Base-by-base conservation (phyloP, 2,329 filamentous ascomycete genomes). In the Pseudocercospora vitis region DNA sequence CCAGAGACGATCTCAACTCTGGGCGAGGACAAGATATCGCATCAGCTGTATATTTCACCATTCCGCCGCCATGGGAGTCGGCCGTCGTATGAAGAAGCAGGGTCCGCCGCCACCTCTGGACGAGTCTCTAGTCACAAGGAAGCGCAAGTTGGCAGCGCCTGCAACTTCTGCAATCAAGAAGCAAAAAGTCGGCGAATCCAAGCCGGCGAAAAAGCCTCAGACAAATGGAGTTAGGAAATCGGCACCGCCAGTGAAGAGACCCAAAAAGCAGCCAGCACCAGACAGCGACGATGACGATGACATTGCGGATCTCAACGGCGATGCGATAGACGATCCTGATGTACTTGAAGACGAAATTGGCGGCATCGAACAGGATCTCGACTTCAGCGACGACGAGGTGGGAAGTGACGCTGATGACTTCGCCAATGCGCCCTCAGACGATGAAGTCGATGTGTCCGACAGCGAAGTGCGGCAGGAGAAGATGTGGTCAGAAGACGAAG, bases 401-500 rank as follows among this genome's bases (percentile, higher is more conserved):
- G 53, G 65, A 32, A 60, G 60, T 39, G 66, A 68, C 52, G 64
- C 65, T 12, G 67, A 69, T 39, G 65, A 60, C 60, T 69, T 64
- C 47, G 65, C 61, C 58, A 65, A 63, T 51, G 69, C 62, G 48
- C 66, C 69, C 45, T 65, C 63, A 74, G 63, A 77, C 55, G 71
- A 71, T 14, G 73, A 77, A 52, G 67, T 77, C 18, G 58, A 76
- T 53, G 88, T 92, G 68, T 92, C 88, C 9, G 88, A 91, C 59
- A 80, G 83, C 59, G 60, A 71, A 59, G 68, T 74, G 66, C 79
- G 45, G n/a, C 51, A 56, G 37, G 47, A 73, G 69, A 80, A 80
- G 65, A 89, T 96, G 78, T 99, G 95, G 78, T 97, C 94, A 0
- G 94, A 97, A 60, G 92, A 97, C 67, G 89, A 92, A 60, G 86